Conservation (phyloP, 1,284 basidiomycete species). For the Trametes versicolor region DNA sequence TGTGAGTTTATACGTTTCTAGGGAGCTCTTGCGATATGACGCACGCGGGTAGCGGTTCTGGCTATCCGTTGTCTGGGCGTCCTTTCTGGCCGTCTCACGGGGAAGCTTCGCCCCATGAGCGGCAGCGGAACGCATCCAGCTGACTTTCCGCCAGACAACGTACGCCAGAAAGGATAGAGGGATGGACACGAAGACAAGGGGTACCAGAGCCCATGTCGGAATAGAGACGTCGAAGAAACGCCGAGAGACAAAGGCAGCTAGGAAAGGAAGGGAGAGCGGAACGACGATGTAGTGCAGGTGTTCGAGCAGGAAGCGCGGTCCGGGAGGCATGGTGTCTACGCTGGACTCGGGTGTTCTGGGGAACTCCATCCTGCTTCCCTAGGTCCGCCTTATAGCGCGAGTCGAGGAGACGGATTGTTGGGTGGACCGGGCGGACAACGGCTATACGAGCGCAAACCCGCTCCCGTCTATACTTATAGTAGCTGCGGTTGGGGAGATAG, state of each 20-base stretch:
- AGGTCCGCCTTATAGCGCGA: background rate
- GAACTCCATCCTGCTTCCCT: background rate
- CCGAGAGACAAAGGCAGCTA: background rate
- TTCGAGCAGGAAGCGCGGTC: constrained; percentile 25
- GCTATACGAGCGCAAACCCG: background rate
- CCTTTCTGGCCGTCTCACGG: constrained; percentile 24
- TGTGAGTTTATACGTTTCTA: background rate
- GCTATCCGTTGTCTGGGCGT: constrained; percentile 8
- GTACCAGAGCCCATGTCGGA: background rate
- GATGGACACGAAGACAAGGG: background rate
- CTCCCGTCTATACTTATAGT: background rate
- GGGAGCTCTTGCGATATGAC: constrained; percentile 1
- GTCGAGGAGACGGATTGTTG: background rate
- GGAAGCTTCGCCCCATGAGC: constrained; percentile 36
- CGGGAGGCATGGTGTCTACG: constrained; percentile 26
- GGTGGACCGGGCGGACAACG: background rate
- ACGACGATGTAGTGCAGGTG: constrained; percentile 23
- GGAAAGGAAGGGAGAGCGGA: constrained; percentile 23
- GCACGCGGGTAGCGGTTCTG: constrained; percentile 31
- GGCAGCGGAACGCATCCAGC: constrained; percentile 29
- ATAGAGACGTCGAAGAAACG: constrained; percentile 4
- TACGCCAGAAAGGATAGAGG: constrained; percentile 5
- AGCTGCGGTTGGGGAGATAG: background rate
- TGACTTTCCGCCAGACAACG: constrained; percentile 7
- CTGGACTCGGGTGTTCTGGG: background rate